Percentiles rank a stretch among this genome's conserved stretches.
Evolutionary conservation across 2,329 filamentous ascomycete genomes (phyloP).

Genomic region (Phyllosticta paracitricarpa): DNA sequence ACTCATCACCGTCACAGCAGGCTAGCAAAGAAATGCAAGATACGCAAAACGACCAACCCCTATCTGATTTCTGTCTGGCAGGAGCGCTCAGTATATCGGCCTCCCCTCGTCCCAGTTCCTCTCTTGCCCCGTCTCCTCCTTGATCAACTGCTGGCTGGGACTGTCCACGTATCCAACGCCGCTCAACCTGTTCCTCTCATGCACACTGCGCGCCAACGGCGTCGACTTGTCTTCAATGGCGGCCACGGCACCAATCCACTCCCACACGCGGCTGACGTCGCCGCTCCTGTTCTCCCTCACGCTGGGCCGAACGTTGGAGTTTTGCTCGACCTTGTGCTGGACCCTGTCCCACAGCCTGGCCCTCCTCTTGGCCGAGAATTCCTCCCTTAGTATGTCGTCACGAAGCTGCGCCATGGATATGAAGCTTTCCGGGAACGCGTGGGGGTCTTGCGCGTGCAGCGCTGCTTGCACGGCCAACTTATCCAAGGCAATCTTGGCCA

Average conservation of each 20-base stretch:
- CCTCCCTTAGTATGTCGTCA: conserved; percentile 77
- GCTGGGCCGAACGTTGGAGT: conserved; percentile 79
- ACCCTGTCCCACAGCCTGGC: conserved; percentile 80
- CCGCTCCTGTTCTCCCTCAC: conserved; percentile 51
- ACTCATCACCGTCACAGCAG: background rate
- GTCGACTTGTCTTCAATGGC: background rate
- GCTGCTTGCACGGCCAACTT: conserved; percentile 76
- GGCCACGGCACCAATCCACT: conserved; percentile 53
- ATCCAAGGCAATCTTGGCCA: conserved; percentile 78
- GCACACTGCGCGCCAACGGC: conserved; percentile 13
- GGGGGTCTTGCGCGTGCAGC: conserved; percentile 56
- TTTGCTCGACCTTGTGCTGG: conserved; percentile 76
- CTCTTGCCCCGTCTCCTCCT: conserved; percentile 21
- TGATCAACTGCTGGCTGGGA: conserved; percentile 10
- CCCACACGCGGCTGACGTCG: conserved; percentile 54
- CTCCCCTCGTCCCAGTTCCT: conserved; percentile 39
- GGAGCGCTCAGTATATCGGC: conserved; percentile 32
- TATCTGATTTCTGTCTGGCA: background rate
- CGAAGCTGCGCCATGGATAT: conserved; percentile 81
- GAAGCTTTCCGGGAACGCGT: conserved; percentile 60
- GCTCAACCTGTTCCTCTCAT: conserved; percentile 24
- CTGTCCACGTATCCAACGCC: conserved; percentile 18
- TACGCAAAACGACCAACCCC: background rate
- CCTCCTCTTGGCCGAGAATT: conserved; percentile 66
- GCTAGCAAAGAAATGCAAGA: background rate